A percentile compares a stretch with the other conserved stretches of the same genome.
phyloP scores from a whole-genome alignment of 164 flowering plant species.

The Magnolia sinica region DNA sequence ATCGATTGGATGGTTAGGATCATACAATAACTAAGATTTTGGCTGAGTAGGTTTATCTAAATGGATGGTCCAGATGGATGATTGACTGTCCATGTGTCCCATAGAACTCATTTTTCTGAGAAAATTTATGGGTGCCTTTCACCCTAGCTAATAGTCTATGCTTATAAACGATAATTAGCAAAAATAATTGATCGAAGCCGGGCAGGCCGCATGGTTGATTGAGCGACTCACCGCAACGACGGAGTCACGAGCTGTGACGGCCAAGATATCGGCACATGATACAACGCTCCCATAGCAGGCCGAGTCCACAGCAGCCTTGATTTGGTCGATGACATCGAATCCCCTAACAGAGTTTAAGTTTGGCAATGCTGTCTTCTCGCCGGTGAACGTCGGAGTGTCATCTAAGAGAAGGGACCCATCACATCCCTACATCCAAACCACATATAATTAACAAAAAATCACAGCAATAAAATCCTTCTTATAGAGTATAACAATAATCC shows the following conservation, averaged over 20 bases:
- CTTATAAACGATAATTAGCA: no score
- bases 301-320: conserved; percentile 19
- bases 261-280: conserved; percentile 28
- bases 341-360: conserved; percentile 22
- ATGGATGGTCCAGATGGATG: no score
- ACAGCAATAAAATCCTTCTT: background rate
- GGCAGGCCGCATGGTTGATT: no score
- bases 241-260: conserved; percentile 25
- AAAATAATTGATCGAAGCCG: no score
- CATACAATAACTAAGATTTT: no score
- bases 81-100: no score
- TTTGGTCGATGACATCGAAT: conserved; percentile 19
- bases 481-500: background rate
- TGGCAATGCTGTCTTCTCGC: conserved; percentile 22
- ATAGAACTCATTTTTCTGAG: no score
- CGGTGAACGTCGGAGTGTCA: conserved; percentile 20
- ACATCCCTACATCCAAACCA: conserved; percentile 19
- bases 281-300: conserved; percentile 15
- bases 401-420: conserved; percentile 27
- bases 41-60: no score
- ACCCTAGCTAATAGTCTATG: no score
- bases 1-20: no score
- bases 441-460: background rate
- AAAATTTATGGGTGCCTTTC: no score
- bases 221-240: conserved; percentile 13